Conservation (phyloP, 202 grass and related monocot species). For the Zoysia matrella region DNA sequence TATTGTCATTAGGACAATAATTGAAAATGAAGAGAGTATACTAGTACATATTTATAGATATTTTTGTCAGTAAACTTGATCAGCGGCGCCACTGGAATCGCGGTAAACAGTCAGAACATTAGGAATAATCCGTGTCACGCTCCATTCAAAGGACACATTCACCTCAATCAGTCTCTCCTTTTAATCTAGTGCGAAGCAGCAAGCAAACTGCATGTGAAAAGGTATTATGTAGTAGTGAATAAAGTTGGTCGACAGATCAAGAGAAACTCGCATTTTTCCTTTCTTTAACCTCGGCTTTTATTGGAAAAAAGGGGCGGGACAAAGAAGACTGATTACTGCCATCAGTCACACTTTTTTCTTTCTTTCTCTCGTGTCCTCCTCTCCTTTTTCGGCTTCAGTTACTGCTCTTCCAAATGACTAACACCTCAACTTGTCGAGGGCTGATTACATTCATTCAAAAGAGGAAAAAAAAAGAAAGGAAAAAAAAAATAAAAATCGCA, state of each 20-base stretch:
- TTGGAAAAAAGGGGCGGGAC: slow-evolving; percentile 30
- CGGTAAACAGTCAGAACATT: slow-evolving; percentile 52
- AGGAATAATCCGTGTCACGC: slow-evolving; percentile 42
- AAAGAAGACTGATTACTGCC: slow-evolving; percentile 34
- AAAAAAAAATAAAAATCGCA: neutral
- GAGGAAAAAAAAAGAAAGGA: neutral
- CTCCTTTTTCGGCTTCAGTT: slow-evolving; percentile 36
- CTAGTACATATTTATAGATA: slow-evolving; percentile 33
- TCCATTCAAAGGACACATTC: slow-evolving; percentile 23
- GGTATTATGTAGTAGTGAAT: neutral
- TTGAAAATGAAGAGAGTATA: too few relatives aligned
- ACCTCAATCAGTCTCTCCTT: neutral
- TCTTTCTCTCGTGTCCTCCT: slow-evolving; percentile 30
- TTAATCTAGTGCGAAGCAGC: neutral
- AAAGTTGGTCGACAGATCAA: slow-evolving; percentile 35
- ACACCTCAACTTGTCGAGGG: slow-evolving; percentile 22
- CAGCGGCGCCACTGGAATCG: slow-evolving; percentile 17
- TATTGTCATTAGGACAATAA: too few relatives aligned
- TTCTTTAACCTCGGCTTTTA: slow-evolving; percentile 40
- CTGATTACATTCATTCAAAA: slow-evolving; percentile 20
- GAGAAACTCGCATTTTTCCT: slow-evolving; percentile 50
- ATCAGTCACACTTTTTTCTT: slow-evolving; percentile 23
- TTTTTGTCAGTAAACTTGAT: neutral
- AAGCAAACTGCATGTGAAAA: neutral
- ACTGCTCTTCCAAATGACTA: slow-evolving; percentile 44